Base-by-base conservation (phyloP, 2,329 filamentous ascomycete genomes). In the Epichloe brachyelytri region DNA sequence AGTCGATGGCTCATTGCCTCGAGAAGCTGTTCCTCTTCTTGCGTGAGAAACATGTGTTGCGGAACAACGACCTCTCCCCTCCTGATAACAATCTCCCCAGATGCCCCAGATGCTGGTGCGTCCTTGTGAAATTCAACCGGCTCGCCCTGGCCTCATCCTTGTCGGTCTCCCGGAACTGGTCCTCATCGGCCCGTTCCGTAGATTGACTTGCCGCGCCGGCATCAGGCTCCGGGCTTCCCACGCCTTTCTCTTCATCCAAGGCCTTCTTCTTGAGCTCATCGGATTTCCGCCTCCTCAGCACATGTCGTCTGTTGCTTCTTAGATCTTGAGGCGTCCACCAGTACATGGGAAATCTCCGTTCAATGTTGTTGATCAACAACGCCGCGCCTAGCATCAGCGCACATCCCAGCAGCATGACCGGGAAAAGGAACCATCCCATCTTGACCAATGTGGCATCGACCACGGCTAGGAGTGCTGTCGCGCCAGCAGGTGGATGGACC, bases 401-500 rank as follows among this genome's bases (percentile, higher is more conserved):
- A 46, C 72, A 76, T 4, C 78, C 80, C 20, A 88, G 66, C 38
- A 83, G 49, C 17, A 87, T 72, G 5, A 86, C 67, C 0, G 81
- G 78, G 5, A 88, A 62, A 12, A 87, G 65, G 53, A 75, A 79
- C 86, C 85, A 89, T n/a, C 84, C 83, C 11, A 88, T 64, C 0
- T 60, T 57, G 10, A 73, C 69, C 1, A 80, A 68, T 1, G 71
- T 67, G 2, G 74, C 67, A 52, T 82, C 78, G 1, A 80, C 72
- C 0, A 84, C 81, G 0, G 83, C 83, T 26, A 89, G 67, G 1
- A 90, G 66, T 0, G 83, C 85, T 0, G 85, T 89, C 8, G 85
- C 85, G 4, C 86, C 85, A 0, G 83, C 85, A 0, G 85, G 86
- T 0, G 85, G 85, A 57, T 89, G 83, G 0, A 86, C 73, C 0